Base-by-base conservation (phyloP, 75 land plant species). In the Pinus tabuliformis region DNA sequence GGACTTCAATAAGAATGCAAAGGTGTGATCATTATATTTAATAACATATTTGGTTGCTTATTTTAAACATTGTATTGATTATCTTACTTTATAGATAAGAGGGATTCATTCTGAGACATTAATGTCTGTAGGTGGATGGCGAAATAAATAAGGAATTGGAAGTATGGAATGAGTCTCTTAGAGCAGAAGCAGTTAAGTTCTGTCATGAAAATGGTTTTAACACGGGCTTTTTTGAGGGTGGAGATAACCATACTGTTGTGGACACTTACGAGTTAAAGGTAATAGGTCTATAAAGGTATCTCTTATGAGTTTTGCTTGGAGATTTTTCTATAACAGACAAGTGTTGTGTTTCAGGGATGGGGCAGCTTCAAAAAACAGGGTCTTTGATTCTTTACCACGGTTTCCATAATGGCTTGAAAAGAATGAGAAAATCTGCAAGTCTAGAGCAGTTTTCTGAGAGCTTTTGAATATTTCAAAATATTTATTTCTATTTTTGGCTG, bases 181-280 rank as follows among this genome's bases (percentile, higher is more conserved):
- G 71, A 77, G 71, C 78, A 42, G 98, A 95, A 65, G 93, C 83
- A 6, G 70, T 89, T 56, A 89, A 82, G 70, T 75, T 95, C 14
- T 95, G 98, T 86, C 86, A 88, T 73, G 96, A 92, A 65, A 86
- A 97, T 73, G 92, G 89, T 45, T 97, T 97, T 70, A 89, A 81
- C 63, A 82, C 93, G 16, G 99, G 99, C 3, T 97, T 97, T 64
- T 87, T 95, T 74, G 99, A 97, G 70, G 95, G 95, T 22, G 86
- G 84, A 75, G 91, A 90, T 26, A 86, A 57, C 45, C 89, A 91
- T 74, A 74, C 80, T 68, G 86, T 91, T 39, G 83, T 95, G 73
- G 94, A 93, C 75, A 92, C 88, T 75, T 97, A 97, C 65, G 99
- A 97, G 79, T 75, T 97, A 77, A 97, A 97, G 99, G 99, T 97